Evolutionary conservation across 1,284 basidiomycete species (phyloP).

Genomic region (Quambalaria eucalypti): DNA sequence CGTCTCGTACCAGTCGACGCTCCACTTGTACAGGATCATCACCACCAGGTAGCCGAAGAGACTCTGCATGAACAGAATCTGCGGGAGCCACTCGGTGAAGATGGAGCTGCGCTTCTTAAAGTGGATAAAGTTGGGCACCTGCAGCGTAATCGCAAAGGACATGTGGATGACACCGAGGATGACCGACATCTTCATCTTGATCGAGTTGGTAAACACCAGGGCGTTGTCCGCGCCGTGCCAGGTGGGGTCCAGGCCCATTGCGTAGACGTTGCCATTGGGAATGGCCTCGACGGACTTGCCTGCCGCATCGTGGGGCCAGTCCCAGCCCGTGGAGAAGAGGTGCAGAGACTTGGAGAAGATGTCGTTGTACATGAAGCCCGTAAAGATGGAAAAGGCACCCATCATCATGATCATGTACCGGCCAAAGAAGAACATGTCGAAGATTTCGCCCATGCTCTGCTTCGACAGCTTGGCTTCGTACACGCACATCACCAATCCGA

Average conservation of each 20-base stretch:
- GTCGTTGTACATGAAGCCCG: constrained; percentile 97
- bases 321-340: constrained; percentile 82
- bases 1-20: constrained; percentile 70
- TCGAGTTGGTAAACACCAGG: constrained; percentile 91
- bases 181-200: constrained; percentile 99
- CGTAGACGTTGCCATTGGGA: constrained; percentile 62
- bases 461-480: constrained; percentile 72
- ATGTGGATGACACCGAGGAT: constrained; percentile 95
- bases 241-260: constrained; percentile 85
- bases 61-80: constrained; percentile 91
- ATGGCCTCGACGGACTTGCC: constrained; percentile 36
- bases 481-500: constrained; percentile 74
- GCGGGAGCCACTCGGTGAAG: constrained; percentile 88
- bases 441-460: constrained; percentile 72
- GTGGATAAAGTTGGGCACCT: constrained; percentile 86
- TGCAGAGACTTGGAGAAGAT: constrained; percentile 90
- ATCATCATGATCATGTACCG: constrained; percentile 97
- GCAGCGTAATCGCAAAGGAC: constrained; percentile 92
- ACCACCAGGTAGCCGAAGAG: constrained; percentile 94
- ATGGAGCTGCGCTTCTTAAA: constrained; percentile 80
- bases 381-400: constrained; percentile 85
- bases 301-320: constrained; percentile 55
- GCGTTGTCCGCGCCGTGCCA: constrained; percentile 92
- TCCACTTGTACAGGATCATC: constrained; percentile 97
- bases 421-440: constrained; percentile 85